These are phyloP conservation scores for Luffa aegyptiaca DNA, from an alignment of 306 rosid genomes.

Conservation along the genomic window DNA sequence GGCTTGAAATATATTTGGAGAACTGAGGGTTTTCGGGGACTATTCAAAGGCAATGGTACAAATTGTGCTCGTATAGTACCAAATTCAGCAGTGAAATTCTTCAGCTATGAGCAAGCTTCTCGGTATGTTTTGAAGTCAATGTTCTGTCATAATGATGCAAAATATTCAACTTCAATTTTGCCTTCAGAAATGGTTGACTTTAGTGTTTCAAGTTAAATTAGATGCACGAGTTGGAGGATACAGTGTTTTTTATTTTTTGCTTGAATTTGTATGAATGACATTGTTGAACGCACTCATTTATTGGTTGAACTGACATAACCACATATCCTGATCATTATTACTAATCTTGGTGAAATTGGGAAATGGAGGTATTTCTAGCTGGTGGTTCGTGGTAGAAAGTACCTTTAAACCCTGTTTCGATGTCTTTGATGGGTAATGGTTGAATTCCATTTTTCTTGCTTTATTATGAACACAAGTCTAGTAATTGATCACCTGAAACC, in stretches of 20 bases:
- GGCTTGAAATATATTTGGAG: conserved; percentile 94
- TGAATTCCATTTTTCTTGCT: neutral
- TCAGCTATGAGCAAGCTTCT: conserved; percentile 98
- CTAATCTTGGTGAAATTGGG: neutral
- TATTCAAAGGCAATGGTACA: conserved; percentile 93
- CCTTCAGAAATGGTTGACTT: neutral
- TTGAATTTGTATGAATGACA: neutral
- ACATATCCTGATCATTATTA: neutral
- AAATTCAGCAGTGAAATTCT: conserved; percentile 94
- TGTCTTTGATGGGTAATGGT: neutral
- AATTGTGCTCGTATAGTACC: conserved; percentile 97
- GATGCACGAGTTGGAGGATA: neutral
- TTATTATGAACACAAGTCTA: neutral
- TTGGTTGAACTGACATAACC: neutral
- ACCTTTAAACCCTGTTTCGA: neutral
- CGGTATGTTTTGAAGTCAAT: conserved; percentile 40
- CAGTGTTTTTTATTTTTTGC: neutral
- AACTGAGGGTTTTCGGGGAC: conserved; percentile 89
- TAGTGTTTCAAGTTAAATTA: neutral
- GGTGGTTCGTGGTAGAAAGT: neutral
- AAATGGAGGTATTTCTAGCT: neutral
- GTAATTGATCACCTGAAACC: neutral
- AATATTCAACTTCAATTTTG: neutral
- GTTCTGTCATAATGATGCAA: neutral
- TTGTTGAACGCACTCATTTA: neutral